Evolutionary conservation across 805 yeast genomes (phyloP).

Genomic region (Novakomyces olei): DNA sequence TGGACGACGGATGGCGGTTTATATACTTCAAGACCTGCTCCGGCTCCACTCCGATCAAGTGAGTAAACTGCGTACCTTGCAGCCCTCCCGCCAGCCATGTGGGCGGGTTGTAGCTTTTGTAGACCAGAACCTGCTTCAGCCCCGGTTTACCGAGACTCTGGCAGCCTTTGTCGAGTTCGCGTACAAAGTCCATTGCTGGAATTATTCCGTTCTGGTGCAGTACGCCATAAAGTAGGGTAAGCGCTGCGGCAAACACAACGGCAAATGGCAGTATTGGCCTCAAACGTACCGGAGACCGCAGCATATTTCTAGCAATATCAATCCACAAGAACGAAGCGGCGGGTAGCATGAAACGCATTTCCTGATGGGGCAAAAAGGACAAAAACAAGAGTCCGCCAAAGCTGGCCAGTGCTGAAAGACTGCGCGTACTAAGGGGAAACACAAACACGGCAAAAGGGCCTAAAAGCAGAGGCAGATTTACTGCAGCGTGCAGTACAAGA

Average conservation of each 20-base stretch:
- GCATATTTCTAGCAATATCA: constrained; percentile 9
- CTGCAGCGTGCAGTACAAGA: constrained; percentile 43
- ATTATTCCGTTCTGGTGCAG: constrained; percentile 83
- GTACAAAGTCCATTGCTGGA: too few relatives aligned
- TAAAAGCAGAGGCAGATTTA: constrained; percentile 57
- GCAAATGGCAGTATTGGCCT: constrained; percentile 19
- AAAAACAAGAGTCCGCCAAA: constrained; percentile 39
- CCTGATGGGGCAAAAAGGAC: constrained; percentile 77
- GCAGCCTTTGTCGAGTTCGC: too few relatives aligned
- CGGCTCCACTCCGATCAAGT: too few relatives aligned
- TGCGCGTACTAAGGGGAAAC: constrained; percentile 21
- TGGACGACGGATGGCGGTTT: too few relatives aligned
- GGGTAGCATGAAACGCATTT: constrained; percentile 68
- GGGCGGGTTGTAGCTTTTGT: too few relatives aligned
- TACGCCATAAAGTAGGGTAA: constrained; percentile 51
- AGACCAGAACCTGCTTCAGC: too few relatives aligned
- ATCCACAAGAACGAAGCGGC: constrained; percentile 39
- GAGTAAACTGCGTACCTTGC: too few relatives aligned
- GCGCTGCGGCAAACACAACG: constrained; percentile 38
- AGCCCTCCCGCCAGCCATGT: too few relatives aligned
- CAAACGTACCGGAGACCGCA: constrained; percentile 9
- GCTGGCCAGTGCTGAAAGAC: constrained; percentile 38
- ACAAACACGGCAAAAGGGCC: constrained; percentile 47
- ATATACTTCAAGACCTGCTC: too few relatives aligned
- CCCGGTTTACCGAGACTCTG: too few relatives aligned